Conservation (phyloP, 306 rosid genomes). For the Prunus mongolica region DNA sequence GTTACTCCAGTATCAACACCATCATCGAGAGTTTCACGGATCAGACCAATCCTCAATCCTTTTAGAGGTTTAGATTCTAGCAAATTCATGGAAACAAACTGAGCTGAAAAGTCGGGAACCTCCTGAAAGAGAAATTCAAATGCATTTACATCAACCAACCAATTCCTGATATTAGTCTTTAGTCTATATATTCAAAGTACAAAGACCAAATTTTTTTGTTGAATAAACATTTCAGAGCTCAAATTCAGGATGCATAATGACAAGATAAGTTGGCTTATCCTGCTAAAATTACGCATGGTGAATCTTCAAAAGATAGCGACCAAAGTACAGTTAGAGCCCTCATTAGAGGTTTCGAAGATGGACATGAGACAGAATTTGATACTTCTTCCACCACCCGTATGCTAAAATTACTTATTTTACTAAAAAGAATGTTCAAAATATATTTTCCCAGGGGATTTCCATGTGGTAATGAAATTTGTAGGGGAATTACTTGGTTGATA, state of each 20-base stretch:
- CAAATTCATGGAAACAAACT: conserved; percentile 38
- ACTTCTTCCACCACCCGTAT: background rate
- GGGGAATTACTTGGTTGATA: background rate
- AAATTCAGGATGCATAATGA: background rate
- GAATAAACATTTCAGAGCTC: background rate
- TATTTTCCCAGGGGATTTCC: background rate
- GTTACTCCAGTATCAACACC: conserved; percentile 81
- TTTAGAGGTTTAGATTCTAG: conserved; percentile 81
- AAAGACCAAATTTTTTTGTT: background rate
- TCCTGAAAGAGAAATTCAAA: conserved; percentile 51
- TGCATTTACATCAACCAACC: background rate
- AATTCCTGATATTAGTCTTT: background rate
- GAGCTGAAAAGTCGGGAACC: conserved; percentile 59
- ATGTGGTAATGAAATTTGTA: no score
- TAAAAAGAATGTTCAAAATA: background rate
- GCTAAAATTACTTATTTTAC: background rate
- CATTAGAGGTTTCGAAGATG: background rate
- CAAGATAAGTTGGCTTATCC: background rate
- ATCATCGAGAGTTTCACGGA: conserved; percentile 75
- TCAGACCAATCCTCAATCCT: conserved; percentile 82
- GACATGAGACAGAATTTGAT: background rate
- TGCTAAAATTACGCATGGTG: background rate
- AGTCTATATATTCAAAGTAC: background rate
- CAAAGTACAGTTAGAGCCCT: background rate
- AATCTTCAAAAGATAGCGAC: background rate